These are phyloP conservation scores for Lipomyces oligophaga DNA, from an alignment of 805 yeast genomes.

Conservation along the genomic window DNA sequence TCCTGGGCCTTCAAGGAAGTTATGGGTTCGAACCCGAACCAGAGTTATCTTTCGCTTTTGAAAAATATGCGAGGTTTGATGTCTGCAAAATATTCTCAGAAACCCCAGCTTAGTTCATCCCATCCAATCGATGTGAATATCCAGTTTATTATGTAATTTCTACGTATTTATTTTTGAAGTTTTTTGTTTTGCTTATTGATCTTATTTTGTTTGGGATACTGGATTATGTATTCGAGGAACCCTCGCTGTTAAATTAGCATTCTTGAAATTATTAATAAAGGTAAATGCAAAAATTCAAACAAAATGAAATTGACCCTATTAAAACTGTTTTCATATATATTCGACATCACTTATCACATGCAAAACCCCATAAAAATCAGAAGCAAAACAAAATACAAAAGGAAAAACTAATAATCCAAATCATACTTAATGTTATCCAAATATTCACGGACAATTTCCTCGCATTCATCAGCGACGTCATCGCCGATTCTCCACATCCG, in stretches of 20 bases:
- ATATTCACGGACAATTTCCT: slow-evolving; percentile 22
- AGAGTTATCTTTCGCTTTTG: slow-evolving; percentile 63
- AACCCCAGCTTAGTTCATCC: slow-evolving; percentile 75
- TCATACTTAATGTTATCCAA: slow-evolving; percentile 7
- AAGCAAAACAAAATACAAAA: slow-evolving; percentile 2
- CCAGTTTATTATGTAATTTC: slow-evolving; percentile 45
- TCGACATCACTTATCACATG: too few species aligned
- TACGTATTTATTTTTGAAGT: neutral
- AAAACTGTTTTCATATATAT: too few species aligned
- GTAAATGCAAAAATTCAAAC: too few species aligned
- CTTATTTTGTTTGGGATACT: too few species aligned
- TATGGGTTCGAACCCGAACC: slow-evolving; percentile 56
- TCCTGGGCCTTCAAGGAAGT: slow-evolving; percentile 72
- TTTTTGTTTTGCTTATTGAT: too few species aligned
- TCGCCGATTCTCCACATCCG: slow-evolving; percentile 45
- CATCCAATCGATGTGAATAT: slow-evolving; percentile 72
- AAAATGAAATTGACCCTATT: too few species aligned
- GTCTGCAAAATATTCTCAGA: slow-evolving; percentile 65
- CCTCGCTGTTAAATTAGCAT: too few species aligned
- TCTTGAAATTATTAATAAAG: too few species aligned
- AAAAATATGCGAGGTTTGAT: slow-evolving; percentile 66
- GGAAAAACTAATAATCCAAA: neutral
- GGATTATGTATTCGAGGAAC: too few species aligned
- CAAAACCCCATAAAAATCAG: too few species aligned
- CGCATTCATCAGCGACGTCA: slow-evolving; percentile 41